Base-by-base conservation (phyloP, 2,329 filamentous ascomycete species). In the Hirsutella minnesotensis region DNA sequence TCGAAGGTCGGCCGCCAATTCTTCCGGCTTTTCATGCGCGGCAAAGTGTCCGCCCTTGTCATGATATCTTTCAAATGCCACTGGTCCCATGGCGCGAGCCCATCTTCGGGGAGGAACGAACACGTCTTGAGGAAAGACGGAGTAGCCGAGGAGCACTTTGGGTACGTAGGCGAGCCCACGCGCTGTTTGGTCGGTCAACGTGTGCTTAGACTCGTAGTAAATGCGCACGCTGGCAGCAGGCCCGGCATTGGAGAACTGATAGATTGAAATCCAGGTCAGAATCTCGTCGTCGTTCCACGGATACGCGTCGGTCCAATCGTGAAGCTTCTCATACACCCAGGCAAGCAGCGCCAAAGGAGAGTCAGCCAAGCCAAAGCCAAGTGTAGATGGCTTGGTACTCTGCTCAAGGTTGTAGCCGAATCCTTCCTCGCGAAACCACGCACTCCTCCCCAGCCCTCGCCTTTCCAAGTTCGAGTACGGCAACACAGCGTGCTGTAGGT, bases 301-400 rank as follows among this genome's bases (percentile, higher is more conserved):
- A 53, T 87, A 87, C 1, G 51, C 53, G 52, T 89, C 83, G 0
- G 79, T 79, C 85, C 84, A 90, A 51, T 84, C 85, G 18, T 41
- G 43, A 30, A 90, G 63, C 56, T 90, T 90, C 61, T 90, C 86
- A 50, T 84, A 84, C 30, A 90, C 79, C 86, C 86, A 92, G 0
- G 82, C 76, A 1, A 90, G 66, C 3, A 87, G 63, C 0, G 73
- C 82, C 0, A 85, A 73, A 0, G 85, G 86, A 5, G 73, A 80
- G 55, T 88, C 83, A 0, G 75, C 69, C 3, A 89, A 66, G 0
- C 68, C 77, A 53, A 85, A 86, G 0, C 80, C 80, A 0, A 89
- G 55, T 0, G 85, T 90, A 41, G 86, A 78, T 0, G 86, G 85
- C 44, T 81, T 80, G 0, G 83, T 87, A 3, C 74, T 77, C 31